Base-by-base conservation (phyloP, 345 rosid species). In the Eutrema japonicum region DNA sequence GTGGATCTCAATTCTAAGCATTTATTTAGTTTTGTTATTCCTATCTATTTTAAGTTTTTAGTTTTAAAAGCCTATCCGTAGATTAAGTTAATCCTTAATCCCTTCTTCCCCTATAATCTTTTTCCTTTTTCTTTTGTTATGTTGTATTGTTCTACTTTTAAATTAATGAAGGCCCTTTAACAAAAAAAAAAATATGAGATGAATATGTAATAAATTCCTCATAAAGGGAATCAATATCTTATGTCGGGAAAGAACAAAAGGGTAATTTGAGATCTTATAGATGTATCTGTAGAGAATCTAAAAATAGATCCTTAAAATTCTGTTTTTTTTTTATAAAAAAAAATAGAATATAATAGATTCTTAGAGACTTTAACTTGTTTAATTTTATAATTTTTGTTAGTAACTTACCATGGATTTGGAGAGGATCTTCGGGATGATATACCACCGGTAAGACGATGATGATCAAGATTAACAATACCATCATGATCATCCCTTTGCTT, bases 401-500 rank as follows among this genome's bases (percentile, higher is more conserved):
- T 73, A 57, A 10, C 66, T 78, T 83, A 90, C 96, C 96, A 88
- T 69, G 82, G 89, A 85, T 87, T 84, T 62, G 87, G 66, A 60
- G 71, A 70, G 32, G 96, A 80, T 80, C 88, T 84, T 75, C 87
- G 88, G 67, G 84, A 64, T 10, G 95, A 87, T 68, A 27, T 50
- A 63, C 74, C 49, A 51, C 64, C 35, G 8, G 14, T 53, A 30
- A 68, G 74, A 55, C 61, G 68, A 77, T 63, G 65, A 47, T 55
- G 59, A 62, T 69, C 74, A 11, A 69, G 71, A 56, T 70, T 14
- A 13, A 48, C 52, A 56, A 61, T 53, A 16, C 18, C 32, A 63
- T 54, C 75, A 76, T 41, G 48, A 57, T 60, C 72, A 43, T 79
- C 76, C 41, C 76, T 85, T 18, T 81, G 83, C 67, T 81, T 88